phyloP scores from a whole-genome alignment of 2,329 filamentous ascomycete genomes.

The Didymella pinodella region DNA sequence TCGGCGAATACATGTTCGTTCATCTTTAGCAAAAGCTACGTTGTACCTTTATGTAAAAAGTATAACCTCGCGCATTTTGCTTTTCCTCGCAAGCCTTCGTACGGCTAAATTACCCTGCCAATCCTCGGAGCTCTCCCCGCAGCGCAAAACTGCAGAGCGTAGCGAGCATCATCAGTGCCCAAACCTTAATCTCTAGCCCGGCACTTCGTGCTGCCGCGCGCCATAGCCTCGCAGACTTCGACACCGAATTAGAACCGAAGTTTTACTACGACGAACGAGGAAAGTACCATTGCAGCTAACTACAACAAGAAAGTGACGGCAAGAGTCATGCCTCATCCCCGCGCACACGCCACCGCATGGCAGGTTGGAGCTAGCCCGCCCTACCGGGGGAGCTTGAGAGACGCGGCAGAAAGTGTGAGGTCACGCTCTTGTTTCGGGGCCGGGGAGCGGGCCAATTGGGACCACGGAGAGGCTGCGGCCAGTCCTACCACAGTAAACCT shows the following conservation, averaged over 20 bases:
- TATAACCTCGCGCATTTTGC: conserved; percentile 10
- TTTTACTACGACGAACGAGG: conserved; percentile 1
- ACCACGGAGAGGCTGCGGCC: neutral
- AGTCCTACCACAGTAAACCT: neutral
- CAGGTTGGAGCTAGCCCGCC: neutral
- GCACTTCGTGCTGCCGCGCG: conserved; percentile 12
- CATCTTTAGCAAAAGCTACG: neutral
- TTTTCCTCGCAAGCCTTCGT: neutral
- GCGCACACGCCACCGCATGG: conserved; percentile 18
- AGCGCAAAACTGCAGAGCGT: conserved; percentile 1
- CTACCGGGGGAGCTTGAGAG: conserved; percentile 4
- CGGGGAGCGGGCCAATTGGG: conserved; percentile 5
- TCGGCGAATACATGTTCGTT: neutral
- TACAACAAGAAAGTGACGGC: conserved; percentile 8
- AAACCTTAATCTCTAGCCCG: conserved; percentile 11
- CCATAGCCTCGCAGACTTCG: conserved; percentile 8
- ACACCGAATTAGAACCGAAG: neutral
- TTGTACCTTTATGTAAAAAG: conserved; percentile 3
- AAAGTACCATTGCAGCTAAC: conserved; percentile 2
- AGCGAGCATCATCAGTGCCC: conserved; percentile 1
- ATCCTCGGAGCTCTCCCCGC: conserved; percentile 10
- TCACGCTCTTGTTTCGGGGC: neutral
- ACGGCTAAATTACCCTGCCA: conserved; percentile 1
- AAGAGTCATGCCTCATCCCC: conserved; percentile 1
- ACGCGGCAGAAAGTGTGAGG: neutral